phyloP scores from a whole-genome alignment of 2,329 filamentous ascomycete species.

The Sporothrix pseudoabietina region DNA sequence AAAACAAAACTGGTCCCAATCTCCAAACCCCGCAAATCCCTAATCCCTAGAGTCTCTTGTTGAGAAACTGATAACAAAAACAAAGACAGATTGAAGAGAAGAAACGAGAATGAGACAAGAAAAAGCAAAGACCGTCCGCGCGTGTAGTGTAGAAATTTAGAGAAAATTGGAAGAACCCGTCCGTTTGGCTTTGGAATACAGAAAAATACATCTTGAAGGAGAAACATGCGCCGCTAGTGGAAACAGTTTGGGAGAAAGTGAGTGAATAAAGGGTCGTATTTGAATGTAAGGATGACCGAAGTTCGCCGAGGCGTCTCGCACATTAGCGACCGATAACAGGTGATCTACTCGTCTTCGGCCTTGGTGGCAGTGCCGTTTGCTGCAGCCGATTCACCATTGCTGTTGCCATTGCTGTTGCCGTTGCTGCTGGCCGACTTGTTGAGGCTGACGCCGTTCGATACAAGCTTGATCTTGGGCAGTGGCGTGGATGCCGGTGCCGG shows the following conservation, averaged over 20 bases:
- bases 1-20: background rate
- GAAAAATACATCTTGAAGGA: conserved; percentile 16
- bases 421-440: conserved; percentile 21
- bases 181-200: conserved; percentile 18
- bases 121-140: background rate
- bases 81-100: background rate
- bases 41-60: background rate
- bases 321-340: background rate
- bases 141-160: background rate
- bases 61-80: background rate
- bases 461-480: conserved; percentile 37
- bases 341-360: conserved; percentile 27
- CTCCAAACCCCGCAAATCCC: background rate
- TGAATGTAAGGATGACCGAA: background rate
- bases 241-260: background rate
- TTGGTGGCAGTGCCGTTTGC: conserved; percentile 24
- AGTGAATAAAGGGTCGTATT: background rate
- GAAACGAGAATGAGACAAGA: background rate
- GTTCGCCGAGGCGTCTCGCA: background rate
- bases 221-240: conserved; percentile 3
- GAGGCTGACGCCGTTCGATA: conserved; percentile 34
- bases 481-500: conserved; percentile 32
- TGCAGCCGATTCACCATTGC: background rate
- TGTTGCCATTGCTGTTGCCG: conserved; percentile 22
- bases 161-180: background rate